A percentile compares a stretch with the other conserved stretches of the same genome.
Conservation (phyloP, 1,284 basidiomycete genomes). For the Trichosporon sp. region DNA sequence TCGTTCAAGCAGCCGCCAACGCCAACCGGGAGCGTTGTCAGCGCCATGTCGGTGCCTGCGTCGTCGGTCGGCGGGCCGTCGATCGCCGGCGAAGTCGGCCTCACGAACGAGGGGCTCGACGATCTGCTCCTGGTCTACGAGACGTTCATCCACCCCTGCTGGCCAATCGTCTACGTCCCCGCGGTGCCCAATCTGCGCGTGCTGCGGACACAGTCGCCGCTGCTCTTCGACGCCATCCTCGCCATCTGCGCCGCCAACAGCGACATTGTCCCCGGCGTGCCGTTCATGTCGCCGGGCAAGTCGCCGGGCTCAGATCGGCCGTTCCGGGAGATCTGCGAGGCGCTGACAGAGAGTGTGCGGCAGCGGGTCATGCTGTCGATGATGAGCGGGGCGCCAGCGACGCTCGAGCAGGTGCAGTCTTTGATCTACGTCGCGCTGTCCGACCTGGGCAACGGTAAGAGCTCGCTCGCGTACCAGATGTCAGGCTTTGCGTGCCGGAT, state of each 20-base stretch:
- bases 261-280: conserved; percentile 1
- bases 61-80: not conserved
- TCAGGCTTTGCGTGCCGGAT: conserved; percentile 15
- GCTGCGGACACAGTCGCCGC: conserved; percentile 13
- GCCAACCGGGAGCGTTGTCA: not conserved
- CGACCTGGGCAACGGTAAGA: conserved; percentile 12
- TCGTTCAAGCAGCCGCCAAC: not conserved
- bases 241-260: conserved; percentile 17
- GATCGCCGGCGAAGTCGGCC: conserved; percentile 7
- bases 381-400: not conserved
- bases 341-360: conserved; percentile 14
- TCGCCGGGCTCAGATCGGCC: conserved; percentile 4
- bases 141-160: conserved; percentile 21
- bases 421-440: conserved; percentile 12
- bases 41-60: not conserved
- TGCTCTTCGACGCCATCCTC: conserved; percentile 18
- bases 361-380: conserved; percentile 5
- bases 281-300: not conserved
- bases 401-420: conserved; percentile 13
- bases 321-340: conserved; percentile 10
- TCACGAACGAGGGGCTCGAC: conserved; percentile 12
- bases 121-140: conserved; percentile 18
- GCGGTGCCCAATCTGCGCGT: conserved; percentile 7
- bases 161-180: conserved; percentile 18
- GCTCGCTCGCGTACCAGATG: conserved; percentile 17